Base-by-base conservation (phyloP, 2,329 filamentous ascomycete species). In the Ascochyta lentis region DNA sequence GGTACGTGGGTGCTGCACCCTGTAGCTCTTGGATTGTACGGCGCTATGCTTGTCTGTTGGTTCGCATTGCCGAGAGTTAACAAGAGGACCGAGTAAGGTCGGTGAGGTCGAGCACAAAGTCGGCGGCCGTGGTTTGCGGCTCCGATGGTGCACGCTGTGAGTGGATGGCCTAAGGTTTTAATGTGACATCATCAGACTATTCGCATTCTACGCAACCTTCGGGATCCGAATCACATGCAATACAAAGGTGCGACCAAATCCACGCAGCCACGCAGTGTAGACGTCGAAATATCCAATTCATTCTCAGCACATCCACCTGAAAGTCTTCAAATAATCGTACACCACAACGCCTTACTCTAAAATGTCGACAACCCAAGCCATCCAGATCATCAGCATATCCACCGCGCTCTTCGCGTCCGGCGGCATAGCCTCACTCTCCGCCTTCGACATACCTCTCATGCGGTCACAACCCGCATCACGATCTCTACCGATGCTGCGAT, bases 31-130 rank as follows among this genome's bases (percentile, higher is more conserved):
- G 84, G 77, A 0, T 68, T 90, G 54, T 91, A 89, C 73, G 79
- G 74, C 1, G 78, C 82, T 3, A 92, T 92, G 89, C 46, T 87
- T 41, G 70, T 80, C 1, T 88, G 85, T 60, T 92, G 88, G 89
- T 85, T 81, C 49, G 75, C 73, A 1, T 71, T 90, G 59, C 88
- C 89, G 0, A 76, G 70, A 12, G 70, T 79, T 37, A 76, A 76
- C 56, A 90, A 90, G 83, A 83, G 84, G 66, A 81, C 76, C 0
- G 86, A 89, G 57, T 89, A 81, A 50, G 29, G 19, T n/a, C 19
- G 23, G 37, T 6, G 6, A 16, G 10, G 29, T 23, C 5, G 23
- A 37, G 3, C 19, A n/a, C n/a, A n/a, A 13, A 31, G 37, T 47
- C 50, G 44, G 38, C 13, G 19, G 22, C 42, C 7, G 38, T 33